Base-by-base conservation (phyloP, 73 alveolate genomes). In the Paramecium sonneborni region DNA sequence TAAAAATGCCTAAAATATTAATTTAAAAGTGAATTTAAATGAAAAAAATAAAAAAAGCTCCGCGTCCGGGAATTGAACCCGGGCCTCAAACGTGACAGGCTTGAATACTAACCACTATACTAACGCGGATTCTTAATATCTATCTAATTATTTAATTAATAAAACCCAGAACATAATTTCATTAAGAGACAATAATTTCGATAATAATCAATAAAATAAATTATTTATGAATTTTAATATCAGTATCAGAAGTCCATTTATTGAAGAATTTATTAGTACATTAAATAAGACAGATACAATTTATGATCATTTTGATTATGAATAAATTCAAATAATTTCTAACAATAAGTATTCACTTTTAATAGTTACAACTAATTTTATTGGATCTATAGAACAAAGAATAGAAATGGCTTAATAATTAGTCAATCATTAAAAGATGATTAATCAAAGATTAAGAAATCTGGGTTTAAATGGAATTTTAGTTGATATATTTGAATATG, bases 41-140 rank as follows among this genome's bases (percentile, higher is more conserved):
- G n/a, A 18, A 52, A 52, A 52, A 52, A 3, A 9, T 23, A 52
- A 86, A 94, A 93, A 95, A 95, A 93, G 94, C 97, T 95, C 97
- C 97, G 96, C 90, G 96, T 79, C 97, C 97, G 97, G 97, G 97
- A 95, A 95, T 95, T 91, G 97, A 94, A 94, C 97, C 97, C 97
- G 97, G 97, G 97, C 94, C 96, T 94, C 97, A 95, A 92, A 95
- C 97, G 97, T 94, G 97, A 94, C 97, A 94, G 97, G 97, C 97
- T 92, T 95, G 97, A 94, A 94, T 94, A 94, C 97, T 94, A 48
- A 94, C 97, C 95, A 85, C 95, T 92, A 92, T 92, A 92, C 95
- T 92, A 92, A 85, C 95, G 85, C 95, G 95, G 95, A 92, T 46
- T 74, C 84, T 62, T 62, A 62, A 12, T 9, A 12, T 30, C 48